phyloP scores from a whole-genome alignment of 148 eudicot genomes.

The Suaeda aralocaspica region DNA sequence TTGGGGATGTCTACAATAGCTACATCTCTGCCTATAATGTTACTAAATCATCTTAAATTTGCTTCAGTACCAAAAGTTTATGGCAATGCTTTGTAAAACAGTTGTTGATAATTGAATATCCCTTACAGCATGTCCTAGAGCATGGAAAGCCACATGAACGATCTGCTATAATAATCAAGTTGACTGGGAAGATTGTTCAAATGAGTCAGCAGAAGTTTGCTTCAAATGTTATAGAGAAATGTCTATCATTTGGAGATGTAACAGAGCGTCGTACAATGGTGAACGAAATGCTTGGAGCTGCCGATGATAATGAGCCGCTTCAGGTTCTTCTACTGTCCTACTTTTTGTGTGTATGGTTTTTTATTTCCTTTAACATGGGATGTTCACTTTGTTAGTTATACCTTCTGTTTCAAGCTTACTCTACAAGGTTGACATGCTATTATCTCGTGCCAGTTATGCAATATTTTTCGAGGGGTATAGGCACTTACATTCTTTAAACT shows the following conservation, averaged over 20 bases:
- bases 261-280: conserved; percentile 61
- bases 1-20: too few species aligned
- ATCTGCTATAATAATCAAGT: conserved; percentile 53
- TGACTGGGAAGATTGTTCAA: conserved; percentile 77
- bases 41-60: neutral
- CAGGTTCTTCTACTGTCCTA: conserved; percentile 43
- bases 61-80: neutral
- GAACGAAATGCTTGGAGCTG: conserved; percentile 70
- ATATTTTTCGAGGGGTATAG: neutral
- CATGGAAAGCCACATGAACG: conserved; percentile 89
- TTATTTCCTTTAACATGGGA: neutral
- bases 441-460: too few species aligned
- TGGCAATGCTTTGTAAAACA: neutral
- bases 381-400: neutral
- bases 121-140: conserved; percentile 74
- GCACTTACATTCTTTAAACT: neutral
- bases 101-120: neutral
- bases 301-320: conserved; percentile 84
- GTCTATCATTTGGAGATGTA: conserved; percentile 72
- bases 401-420: neutral
- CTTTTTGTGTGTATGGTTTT: neutral
- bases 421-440: too few species aligned
- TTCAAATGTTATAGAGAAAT: conserved; percentile 84
- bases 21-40: neutral
- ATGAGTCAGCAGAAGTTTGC: conserved; percentile 98